Base-by-base conservation (phyloP, 257 asterid genomes). In the Coffea eugenioides region DNA sequence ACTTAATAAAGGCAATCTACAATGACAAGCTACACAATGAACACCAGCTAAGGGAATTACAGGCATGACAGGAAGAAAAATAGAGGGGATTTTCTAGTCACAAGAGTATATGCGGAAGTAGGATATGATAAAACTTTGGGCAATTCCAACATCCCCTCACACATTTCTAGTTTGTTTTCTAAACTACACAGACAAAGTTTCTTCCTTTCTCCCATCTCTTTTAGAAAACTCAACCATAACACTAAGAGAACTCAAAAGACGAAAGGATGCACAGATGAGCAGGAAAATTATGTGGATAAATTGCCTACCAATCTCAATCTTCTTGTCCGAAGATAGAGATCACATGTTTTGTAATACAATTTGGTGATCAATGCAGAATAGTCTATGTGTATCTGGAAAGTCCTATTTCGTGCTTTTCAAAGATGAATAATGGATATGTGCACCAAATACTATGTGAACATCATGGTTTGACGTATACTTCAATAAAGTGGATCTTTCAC, bases 1-100 rank as follows among this genome's bases (percentile, higher is more conserved):
- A 79, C 77, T 79, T 87, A 43, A 96, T 82, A 82, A 80, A 96
- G 18, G 95, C 97, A 85, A 88, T 46, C 99, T 96, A 75, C 64
- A 82, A 68, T 36, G 70, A 74, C 23, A 45, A 80, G 62, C 43
- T 49, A 71, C 73, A 72, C 15, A 62, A 83, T 71, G 81, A 80
- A 9, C 74, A 71, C 79, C 49, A 81, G 77, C n/a, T 74, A 36
- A 2, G 25, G 65, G 62, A 51, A 67, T 39, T 71, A 36, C 7
- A 56, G 25, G 73, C 20, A 31, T 41, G 48, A 64, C 84, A 68
- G 65, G 20, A 43, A 57, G 16, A 49, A 65, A 69, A 45, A 49
- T 73, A 61, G 65, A 43, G 51, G 34, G 48, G 52, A 43, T 68
- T 64, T 54, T 13, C 43, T 23, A 39, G 41, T 65, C 79, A 36